Conservation (phyloP, 345 rosid species). For the Pelargonium nanum region DNA sequence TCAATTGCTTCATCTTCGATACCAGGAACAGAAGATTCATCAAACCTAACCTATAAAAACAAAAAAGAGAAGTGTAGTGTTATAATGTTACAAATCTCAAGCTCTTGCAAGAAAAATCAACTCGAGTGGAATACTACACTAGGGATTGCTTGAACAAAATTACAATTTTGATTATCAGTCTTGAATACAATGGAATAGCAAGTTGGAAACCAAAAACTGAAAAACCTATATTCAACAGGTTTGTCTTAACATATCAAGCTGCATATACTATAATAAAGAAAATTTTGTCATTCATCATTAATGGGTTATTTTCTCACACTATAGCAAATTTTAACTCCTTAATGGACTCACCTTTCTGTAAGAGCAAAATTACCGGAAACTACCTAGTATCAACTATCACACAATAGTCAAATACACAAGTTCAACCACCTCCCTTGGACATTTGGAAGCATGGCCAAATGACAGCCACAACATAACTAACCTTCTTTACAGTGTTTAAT, state of each 20-base stretch:
- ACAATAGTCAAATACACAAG: no score
- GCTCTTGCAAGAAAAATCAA: slow-evolving; percentile 1
- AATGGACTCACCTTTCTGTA: no score
- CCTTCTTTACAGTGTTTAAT: no score
- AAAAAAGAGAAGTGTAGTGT: neutral
- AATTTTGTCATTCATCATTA: no score
- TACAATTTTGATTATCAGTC: neutral
- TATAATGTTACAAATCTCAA: neutral
- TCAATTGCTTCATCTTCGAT: slow-evolving; percentile 34
- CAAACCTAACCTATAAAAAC: slow-evolving; percentile 31
- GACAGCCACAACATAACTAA: neutral
- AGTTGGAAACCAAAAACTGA: neutral
- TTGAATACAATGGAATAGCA: neutral
- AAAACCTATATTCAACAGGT: neutral
- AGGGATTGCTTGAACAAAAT: no score
- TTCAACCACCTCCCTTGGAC: no score
- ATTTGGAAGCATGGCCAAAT: no score
- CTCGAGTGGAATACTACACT: neutral
- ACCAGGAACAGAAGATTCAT: slow-evolving; percentile 30
- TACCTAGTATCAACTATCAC: no score
- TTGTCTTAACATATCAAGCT: neutral
- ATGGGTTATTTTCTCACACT: no score
- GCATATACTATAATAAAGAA: no score
- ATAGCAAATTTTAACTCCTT: no score
- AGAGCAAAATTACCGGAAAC: neutral